Base-by-base conservation (phyloP, 495 filamentous ascomycete species). In the Aspergillus ostianus region DNA sequence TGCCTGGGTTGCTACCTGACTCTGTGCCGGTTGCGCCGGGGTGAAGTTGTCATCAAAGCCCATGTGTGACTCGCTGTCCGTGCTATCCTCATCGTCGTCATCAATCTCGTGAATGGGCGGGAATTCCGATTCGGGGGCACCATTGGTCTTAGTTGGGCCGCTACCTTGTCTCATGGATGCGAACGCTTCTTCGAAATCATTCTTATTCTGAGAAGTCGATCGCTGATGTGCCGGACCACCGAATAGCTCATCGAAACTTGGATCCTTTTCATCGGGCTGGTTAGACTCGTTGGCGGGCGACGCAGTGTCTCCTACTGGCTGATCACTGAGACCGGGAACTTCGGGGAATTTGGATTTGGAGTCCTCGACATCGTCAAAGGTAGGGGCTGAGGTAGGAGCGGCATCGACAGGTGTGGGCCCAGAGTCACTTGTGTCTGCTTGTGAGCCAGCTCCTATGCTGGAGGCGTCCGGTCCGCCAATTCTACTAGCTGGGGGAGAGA, bases 1-100 rank as follows among this genome's bases (percentile, higher is more conserved):
- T 17, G 23, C 36, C 13, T 41, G 53, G 26, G 51, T 46, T 8
- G 57, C 60, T 45, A 54, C 53, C 52, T 76, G 67, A 9, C 65
- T 70, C 20, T 83, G 80, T 19, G 73, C 74, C 19, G 91, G 88
- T 23, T 86, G 89, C 18, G 81, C 81, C 49, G 90, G 84, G 4
- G 90, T 87, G 65, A 98, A 97, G 66, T 97, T 87, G 68, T 98
- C 93, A 57, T 93, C 93, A 67, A 98, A 98, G 0, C 93, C 90
- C 63, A 77, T 51, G n/a, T 65, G 64, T 48, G 79, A 86, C 46
- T 90, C 90, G 63, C 83, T 87, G n/a, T 87, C 91, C 0, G 77
- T 75, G 58, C 88, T 91, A 36, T 93, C 91, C 57, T 73, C 66
- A 58, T 90, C 80, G 30, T 83, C 84, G 15, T 93, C 91, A 60